phyloP scores from a whole-genome alignment of 2,329 filamentous ascomycete species.

The Penicillium brevicompactum region DNA sequence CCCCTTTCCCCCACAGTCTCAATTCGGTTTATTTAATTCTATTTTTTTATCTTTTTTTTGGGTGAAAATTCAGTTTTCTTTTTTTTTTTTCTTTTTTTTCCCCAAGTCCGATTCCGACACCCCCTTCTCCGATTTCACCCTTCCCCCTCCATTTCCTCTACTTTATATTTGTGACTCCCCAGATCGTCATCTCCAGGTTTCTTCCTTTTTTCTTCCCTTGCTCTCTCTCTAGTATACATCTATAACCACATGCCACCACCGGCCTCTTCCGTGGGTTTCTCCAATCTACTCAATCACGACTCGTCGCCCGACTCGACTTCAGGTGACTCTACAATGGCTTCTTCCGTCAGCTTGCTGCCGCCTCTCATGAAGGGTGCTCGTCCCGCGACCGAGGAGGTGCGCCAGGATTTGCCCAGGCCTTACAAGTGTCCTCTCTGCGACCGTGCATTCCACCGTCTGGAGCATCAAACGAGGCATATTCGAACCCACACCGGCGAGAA shows the following conservation, averaged over 20 bases:
- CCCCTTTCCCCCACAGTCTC: conserved; percentile 26
- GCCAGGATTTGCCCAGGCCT: conserved; percentile 84
- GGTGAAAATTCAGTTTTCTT: conserved; percentile 26
- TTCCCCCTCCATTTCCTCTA: conserved; percentile 31
- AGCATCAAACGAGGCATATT: conserved; percentile 91
- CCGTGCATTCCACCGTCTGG: conserved; percentile 96
- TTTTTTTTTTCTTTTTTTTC: conserved; percentile 23
- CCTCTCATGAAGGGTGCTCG: conserved; percentile 50
- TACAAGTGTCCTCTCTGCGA: conserved; percentile 99
- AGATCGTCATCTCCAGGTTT: conserved; percentile 32
- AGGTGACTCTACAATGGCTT: conserved; percentile 42
- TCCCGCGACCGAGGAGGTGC: conserved; percentile 61
- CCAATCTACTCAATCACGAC: conserved; percentile 71
- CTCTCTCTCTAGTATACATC: not conserved
- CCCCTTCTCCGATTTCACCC: conserved; percentile 31
- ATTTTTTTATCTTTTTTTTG: conserved; percentile 30
- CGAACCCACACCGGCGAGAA: conserved; percentile 98
- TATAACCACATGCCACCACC: conserved; percentile 71
- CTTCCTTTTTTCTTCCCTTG: conserved; percentile 10
- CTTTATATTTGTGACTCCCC: conserved; percentile 29
- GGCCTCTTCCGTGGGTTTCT: conserved; percentile 73
- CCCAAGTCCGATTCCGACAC: conserved; percentile 24
- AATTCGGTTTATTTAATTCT: conserved; percentile 22
- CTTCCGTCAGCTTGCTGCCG: conserved; percentile 48
- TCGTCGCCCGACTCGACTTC: conserved; percentile 28